These are phyloP conservation scores for Flaveria brownii DNA, from an alignment of 129 eudicot genomes.

Conservation along the genomic window DNA sequence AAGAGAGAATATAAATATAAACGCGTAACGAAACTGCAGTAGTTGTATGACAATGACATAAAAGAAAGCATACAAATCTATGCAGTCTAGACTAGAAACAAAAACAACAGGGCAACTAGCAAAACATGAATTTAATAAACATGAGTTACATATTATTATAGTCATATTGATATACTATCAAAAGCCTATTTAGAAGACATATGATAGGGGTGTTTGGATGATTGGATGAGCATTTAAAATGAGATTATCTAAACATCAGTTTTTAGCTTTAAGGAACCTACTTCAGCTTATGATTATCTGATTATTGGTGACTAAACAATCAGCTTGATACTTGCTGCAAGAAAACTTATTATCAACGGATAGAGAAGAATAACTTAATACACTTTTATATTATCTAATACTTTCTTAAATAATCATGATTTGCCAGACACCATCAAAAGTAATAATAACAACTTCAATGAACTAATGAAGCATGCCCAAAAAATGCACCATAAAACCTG, in stretches of 20 bases:
- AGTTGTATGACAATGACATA: neutral
- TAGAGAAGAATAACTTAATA: neutral
- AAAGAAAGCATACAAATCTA: neutral
- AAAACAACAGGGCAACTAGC: neutral
- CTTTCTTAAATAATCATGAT: neutral
- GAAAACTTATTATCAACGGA: neutral
- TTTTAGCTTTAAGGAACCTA: neutral
- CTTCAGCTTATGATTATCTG: neutral
- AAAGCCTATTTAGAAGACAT: neutral
- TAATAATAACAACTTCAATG: neutral
- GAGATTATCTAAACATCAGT: neutral
- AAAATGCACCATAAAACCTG: neutral
- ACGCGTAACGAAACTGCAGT: too few relatives aligned
- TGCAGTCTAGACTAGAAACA: neutral
- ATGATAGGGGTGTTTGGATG: neutral
- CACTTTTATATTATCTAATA: neutral
- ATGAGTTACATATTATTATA: neutral
- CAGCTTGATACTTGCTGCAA: neutral
- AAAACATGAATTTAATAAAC: neutral
- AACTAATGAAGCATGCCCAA: neutral
- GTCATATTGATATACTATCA: neutral
- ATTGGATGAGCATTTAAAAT: neutral
- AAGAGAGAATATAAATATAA: neutral
- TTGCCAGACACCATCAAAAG: constrained; percentile 1
- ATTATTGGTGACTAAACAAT: neutral